Percentiles rank a stretch among this genome's conserved stretches.
These are phyloP conservation scores for Whalleya microplaca DNA, from an alignment of 2,329 filamentous ascomycete species.

Conservation along the genomic window DNA sequence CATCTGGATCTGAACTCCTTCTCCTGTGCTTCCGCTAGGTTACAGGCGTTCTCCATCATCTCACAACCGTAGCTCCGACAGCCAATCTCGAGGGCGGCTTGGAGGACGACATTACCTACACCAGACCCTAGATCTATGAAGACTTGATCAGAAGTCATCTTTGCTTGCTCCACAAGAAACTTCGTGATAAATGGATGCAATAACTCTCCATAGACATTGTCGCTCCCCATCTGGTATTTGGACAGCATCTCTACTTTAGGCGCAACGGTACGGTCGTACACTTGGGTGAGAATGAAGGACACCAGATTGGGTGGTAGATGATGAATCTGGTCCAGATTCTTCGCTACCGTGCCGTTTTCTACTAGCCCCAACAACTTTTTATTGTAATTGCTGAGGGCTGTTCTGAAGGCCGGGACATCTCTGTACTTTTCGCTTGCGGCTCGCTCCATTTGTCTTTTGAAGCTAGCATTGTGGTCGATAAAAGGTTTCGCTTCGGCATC, in stretches of 20 bases:
- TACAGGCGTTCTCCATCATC: constrained; percentile 89
- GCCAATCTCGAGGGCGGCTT: constrained; percentile 89
- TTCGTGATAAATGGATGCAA: constrained; percentile 81
- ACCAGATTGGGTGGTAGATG: constrained; percentile 73
- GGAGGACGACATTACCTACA: constrained; percentile 92
- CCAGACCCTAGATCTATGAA: constrained; percentile 96
- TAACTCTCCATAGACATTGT: constrained; percentile 94
- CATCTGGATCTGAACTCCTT: constrained; percentile 85
- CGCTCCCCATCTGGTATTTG: constrained; percentile 86
- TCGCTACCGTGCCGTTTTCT: constrained; percentile 70
- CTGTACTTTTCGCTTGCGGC: constrained; percentile 70
- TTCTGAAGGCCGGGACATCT: constrained; percentile 69
- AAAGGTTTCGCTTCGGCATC: constrained; percentile 69
- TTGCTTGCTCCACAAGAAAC: constrained; percentile 76
- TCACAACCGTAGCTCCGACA: constrained; percentile 97
- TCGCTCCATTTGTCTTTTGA: constrained; percentile 76
- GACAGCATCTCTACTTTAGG: constrained; percentile 82
- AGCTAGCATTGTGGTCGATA: constrained; percentile 71
- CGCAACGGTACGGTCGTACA: constrained; percentile 90
- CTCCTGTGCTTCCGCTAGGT: constrained; percentile 78
- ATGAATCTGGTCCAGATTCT: constrained; percentile 70
- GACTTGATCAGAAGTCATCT: constrained; percentile 79
- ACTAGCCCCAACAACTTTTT: constrained; percentile 66
- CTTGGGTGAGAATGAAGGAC: constrained; percentile 81
- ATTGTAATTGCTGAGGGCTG: constrained; percentile 79